A percentile compares a stretch with the other conserved stretches of the same genome.
Evolutionary conservation across 768 basidiomycete species (phyloP).

Genomic region (Lactarius deliciosus): DNA sequence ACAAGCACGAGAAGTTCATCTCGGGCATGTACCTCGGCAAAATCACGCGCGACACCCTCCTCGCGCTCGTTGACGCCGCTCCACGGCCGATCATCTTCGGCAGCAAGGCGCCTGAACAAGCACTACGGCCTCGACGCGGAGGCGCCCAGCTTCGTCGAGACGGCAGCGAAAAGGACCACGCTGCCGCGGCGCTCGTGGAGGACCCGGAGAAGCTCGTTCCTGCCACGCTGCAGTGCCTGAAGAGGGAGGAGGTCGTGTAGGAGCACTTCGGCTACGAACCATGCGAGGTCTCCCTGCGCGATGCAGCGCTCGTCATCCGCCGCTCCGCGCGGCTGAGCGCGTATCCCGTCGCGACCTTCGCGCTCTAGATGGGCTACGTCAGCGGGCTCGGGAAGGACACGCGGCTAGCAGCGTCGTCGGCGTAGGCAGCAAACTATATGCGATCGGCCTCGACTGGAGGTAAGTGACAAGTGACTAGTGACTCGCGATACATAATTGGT

Average conservation of each 20-base stretch:
- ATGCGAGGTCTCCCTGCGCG: constrained; percentile 47
- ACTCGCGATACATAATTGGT: neutral
- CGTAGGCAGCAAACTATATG: constrained; percentile 39
- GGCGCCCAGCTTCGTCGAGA: constrained; percentile 77
- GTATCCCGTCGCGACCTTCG: constrained; percentile 80
- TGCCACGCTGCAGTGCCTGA: constrained; percentile 41
- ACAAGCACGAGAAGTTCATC: constrained; percentile 95
- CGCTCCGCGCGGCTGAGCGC: constrained; percentile 84
- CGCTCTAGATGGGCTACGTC: constrained; percentile 78
- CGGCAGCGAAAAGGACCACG: neutral
- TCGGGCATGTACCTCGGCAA: constrained; percentile 99
- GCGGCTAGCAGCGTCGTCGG: constrained; percentile 18
- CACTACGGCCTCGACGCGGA: constrained; percentile 96
- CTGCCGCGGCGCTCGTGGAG: constrained; percentile 3
- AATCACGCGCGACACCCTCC: constrained; percentile 80
- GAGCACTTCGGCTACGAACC: constrained; percentile 59
- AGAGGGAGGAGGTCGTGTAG: constrained; percentile 58
- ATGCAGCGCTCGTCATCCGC: constrained; percentile 69
- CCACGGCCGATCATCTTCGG: constrained; percentile 74
- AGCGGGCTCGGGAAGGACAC: constrained; percentile 43
- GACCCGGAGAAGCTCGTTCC: constrained; percentile 21
- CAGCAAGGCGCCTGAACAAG: constrained; percentile 79
- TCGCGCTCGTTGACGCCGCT: constrained; percentile 75
- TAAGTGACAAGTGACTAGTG: constrained; percentile 35
- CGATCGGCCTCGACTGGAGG: constrained; percentile 94